Base-by-base conservation (phyloP, 768 basidiomycete species). In the Mycena maculata region DNA sequence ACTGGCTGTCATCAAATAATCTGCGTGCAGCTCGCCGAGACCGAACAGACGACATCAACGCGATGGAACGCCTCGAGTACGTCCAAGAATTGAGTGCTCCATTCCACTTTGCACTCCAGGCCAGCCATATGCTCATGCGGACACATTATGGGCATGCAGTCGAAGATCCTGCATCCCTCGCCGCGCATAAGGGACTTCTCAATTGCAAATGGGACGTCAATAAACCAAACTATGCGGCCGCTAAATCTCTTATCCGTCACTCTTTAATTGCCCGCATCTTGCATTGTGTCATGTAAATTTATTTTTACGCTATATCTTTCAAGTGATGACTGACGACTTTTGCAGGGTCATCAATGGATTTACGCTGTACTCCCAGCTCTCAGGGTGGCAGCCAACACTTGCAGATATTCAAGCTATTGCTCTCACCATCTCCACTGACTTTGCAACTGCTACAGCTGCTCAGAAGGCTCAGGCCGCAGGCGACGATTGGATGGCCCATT, bases 191-290 rank as follows among this genome's bases (percentile, higher is more conserved):
- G 57, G 68, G 59, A 6, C 63, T 69, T 20, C 49, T 73, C 23
- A 38, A 71, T 4, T 38, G 71, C 23, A 68, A 41, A 31, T 72
- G 67, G 63, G 71, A 72, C 45, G 66, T 62, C 27, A 68, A 64
- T 4, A 72, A 70, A 41, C 65, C 65, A 1, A 72, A 73, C 38
- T 73, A 73, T 41, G 68, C 72, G 2, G 71, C 63, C 22, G 71
- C 65, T 1, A 73, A 73, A 62, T 61, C 72, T 2, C 50, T 73
- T 2, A 68, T 73, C 16, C 42, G 69, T 1, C 72, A 73, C 36
- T 72, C 71, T 3, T 44, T 73, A 33, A 72, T 73, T 33, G 71
- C 71, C 0, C 61, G 71, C 6, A 57, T 73, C 9, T 41, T 72
- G 38, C 44, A 71, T 25, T 54, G 49, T 47, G 60, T 71, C 25